Base-by-base conservation (phyloP, 1,139 yeast genomes). In the Yamadazyma triangularis region DNA sequence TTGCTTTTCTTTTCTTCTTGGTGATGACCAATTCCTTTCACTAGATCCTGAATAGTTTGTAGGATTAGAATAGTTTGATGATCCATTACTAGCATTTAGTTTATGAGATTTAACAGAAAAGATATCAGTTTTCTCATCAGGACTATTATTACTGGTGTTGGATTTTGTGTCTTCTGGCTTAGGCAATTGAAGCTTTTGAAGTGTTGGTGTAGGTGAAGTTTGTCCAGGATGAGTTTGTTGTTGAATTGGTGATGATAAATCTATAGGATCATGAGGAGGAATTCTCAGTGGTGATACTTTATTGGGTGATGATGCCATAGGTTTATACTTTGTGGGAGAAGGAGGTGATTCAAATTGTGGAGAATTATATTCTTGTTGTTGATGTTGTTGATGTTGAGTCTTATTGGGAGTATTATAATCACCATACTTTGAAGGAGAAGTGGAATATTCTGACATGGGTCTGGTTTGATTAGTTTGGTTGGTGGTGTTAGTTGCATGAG, bases 11-110 rank as follows among this genome's bases (percentile, higher is more conserved):
- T 54, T 60, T 32, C 62, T 52, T 27, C 73, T 53, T 15, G 81
- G 79, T 2, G 78, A 71, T 24, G 75, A 71, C 81, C 80, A 74
- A 36, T 66, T 67, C 35, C 76, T 60, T 26, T 56, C 61, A 6
- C 50, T 47, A 44, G 24, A 58, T 19, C 13, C 61, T 3, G 75
- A 60, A 20, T 58, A 58, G 29, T 53, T 56, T 10, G 79, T 72
- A 15, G 75, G 74, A 35, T 66, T 63, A 1, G 80, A 73, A 45
- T 70, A 74, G 26, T 66, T 63, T 21, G 69, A 59, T 31, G 61
- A 60, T 1, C 64, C 57, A 34, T 56, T 53, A 32, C 62, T 53
- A 31, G 44, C 47, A 12, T 40, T 39, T 33, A 55, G 45, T 28
- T 44, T 46, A 13, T 41, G 38, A n/a, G 33, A 33, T 31, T 28